These are phyloP conservation scores for Thraustotheca clavata DNA, from an alignment of 352 stramenopile species.

Conservation along the genomic window DNA sequence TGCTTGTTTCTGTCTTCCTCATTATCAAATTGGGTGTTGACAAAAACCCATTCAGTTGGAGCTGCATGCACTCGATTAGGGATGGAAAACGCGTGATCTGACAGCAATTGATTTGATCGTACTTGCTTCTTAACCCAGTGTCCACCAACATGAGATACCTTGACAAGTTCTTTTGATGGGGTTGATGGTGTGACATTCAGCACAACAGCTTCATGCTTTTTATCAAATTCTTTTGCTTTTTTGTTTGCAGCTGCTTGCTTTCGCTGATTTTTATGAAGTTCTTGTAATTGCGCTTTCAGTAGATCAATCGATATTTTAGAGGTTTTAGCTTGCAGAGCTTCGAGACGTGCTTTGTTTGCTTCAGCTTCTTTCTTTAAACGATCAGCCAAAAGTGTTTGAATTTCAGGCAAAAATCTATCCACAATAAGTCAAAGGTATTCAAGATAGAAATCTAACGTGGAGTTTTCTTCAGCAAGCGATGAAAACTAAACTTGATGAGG, in stretches of 20 bases:
- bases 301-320: not conserved
- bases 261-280: not conserved
- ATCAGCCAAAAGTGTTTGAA: not conserved
- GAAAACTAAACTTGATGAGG: slow-evolving; percentile 11
- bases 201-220: not conserved
- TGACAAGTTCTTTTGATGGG: no score
- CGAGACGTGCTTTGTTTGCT: not conserved
- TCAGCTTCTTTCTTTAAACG: not conserved
- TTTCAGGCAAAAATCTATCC: not conserved
- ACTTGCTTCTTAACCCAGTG: slow-evolving; percentile 15
- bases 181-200: not conserved
- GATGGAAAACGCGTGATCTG: not conserved
- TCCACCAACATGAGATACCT: not conserved
- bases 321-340: not conserved
- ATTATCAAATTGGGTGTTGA: slow-evolving; percentile 8
- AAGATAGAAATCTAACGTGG: not conserved
- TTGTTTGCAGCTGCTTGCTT: not conserved
- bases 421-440: not conserved
- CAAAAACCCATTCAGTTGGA: slow-evolving; percentile 18
- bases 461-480: slow-evolving; percentile 2
- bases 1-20: not conserved
- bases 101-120: not conserved
- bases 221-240: no score
- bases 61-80: slow-evolving; percentile 2
- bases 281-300: not conserved